Percentiles rank a stretch among this genome's conserved stretches.
Conservation (phyloP, 2,329 filamentous ascomycete species). For the Fusarium beomiforme region DNA sequence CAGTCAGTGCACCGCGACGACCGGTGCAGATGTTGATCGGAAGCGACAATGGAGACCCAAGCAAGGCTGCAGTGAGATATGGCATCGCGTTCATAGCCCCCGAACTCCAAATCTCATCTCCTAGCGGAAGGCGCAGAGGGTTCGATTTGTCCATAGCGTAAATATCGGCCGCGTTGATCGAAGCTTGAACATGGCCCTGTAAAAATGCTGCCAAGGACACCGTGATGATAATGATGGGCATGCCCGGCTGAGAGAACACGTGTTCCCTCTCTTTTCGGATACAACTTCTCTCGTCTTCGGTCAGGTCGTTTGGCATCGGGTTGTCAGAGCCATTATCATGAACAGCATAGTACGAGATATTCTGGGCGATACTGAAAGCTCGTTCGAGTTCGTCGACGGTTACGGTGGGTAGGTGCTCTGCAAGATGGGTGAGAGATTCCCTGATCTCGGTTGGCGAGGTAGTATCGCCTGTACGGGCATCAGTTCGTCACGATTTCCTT, state of each 20-base stretch:
- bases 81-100: neutral
- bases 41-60: neutral
- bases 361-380: neutral
- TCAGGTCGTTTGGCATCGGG: neutral
- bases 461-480: neutral
- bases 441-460: neutral
- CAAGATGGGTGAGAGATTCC: neutral
- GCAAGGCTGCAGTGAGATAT: neutral
- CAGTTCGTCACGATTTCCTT: no score
- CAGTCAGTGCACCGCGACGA: neutral
- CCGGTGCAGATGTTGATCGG: neutral
- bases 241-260: neutral
- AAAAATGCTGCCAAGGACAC: neutral
- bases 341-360: neutral
- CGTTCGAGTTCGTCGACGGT: neutral
- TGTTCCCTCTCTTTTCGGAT: neutral
- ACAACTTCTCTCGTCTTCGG: neutral
- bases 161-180: neutral
- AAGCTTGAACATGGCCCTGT: neutral
- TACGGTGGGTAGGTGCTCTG: neutral
- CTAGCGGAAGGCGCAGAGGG: rapidly evolving
- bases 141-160: rapidly evolving
- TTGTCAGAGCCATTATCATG: neutral
- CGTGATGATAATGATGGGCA: neutral
- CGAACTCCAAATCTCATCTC: neutral